Base-by-base conservation (phyloP, 2,329 filamentous ascomycete species). In the Fusarium anguioides region DNA sequence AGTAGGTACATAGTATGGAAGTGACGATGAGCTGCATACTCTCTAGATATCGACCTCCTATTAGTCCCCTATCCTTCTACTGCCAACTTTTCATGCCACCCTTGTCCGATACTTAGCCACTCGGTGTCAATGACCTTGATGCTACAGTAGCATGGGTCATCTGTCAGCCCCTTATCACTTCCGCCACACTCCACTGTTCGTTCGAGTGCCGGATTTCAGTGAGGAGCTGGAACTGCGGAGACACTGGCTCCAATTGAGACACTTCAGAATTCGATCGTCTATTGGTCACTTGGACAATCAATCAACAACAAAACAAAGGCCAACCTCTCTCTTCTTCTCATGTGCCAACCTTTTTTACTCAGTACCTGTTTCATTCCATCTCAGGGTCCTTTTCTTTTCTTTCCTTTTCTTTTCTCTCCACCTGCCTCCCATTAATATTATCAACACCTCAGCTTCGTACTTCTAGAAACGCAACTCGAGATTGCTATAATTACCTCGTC, bases 291-390 rank as follows among this genome's bases (percentile, higher is more conserved):
- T 57, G 46, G 48, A 63, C 26, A 57, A 49, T 63, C 50, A 57
- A 53, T 64, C 56, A 69, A 69, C 66, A 69, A 68, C 51, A 62
- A 67, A 68, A 52, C 64, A 64, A 64, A 65, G n/a, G 31, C 65
- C 60, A 68, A 56, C 56, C 62, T 57, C 52, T 21, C 29, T 51
- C 36, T 44, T 36, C 49, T 10, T 33, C 42, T 40, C 23, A 40
- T 60, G 56, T 55, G 51, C 64, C 40, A 50, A 42, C 54, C 64
- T 42, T 53, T n/a, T 54, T 35, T 41, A 48, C 60, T 18, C 41
- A 44, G 36, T 47, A 29, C 37, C 42, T 59, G 49, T 66, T 60
- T 65, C 62, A 68, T 67, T 67, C 53, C 56, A 42, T 65, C 53
- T 42, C 45, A 69, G 65, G 57, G 61, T 59, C 52, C 35, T 37